Base-by-base conservation (phyloP, 352 stramenopile genomes). In the Thalassiosira hispida region DNA sequence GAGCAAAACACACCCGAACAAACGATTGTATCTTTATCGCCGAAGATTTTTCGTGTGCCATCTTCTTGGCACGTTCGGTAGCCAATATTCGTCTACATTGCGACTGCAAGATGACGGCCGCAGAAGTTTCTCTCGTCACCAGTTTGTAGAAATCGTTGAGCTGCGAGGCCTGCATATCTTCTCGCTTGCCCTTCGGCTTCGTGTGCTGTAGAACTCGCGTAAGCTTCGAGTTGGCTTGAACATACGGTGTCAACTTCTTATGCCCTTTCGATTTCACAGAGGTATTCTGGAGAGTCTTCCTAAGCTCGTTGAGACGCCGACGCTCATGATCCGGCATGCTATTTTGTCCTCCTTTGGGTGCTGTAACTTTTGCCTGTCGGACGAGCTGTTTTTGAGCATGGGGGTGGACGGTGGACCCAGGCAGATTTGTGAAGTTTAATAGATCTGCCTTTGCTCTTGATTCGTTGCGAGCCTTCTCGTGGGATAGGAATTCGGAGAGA, bases 21-120 rank as follows among this genome's bases (percentile, higher is more conserved):
- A 57, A 85, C 23, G 53, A 92, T 87, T 70, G 77, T 78, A 83
- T 92, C 83, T 4, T 83, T 65, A 75, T 92, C 72, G 55, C 77
- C 73, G 31, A 73, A 66, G 64, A 68, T 49, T 62, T 91, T 90
- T 60, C 75, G 75, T 66, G 33, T 18, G 38, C 53, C 33, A 75
- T 14, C 38, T 42, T 51, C 4, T 31, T 35, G 0, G 42, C 46
- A 40, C 40, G 57, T 65, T 52, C 27, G 23, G 67, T 60, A 14
- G 75, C 67, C 67, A 83, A 70, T 0, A 83, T 42, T 40, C 75
- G 40, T 60, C 75, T 59, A 16, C 61, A 83, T 62, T 78, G 55
- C 1, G 61, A 76, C 35, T 83, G 75, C 11, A 83, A 55, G 7
- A 56, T 20, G 2, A 76, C 79, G 7, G 75, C 75, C 16, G 75